phyloP scores from a whole-genome alignment of 768 basidiomycete genomes.

The Tricholoma terreum region DNA sequence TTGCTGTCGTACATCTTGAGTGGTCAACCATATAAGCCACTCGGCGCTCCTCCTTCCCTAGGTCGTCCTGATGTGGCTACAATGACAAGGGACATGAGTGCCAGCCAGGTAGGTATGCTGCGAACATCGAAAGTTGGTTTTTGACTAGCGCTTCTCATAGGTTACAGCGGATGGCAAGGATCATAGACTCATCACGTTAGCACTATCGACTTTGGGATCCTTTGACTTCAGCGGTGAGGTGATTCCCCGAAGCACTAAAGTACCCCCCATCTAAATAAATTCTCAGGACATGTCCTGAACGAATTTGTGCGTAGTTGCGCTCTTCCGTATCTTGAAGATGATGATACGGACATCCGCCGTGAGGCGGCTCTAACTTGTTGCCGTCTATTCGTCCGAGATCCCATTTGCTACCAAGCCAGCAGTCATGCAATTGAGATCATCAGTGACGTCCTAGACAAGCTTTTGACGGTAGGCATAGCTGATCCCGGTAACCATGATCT shows the following conservation, averaged over 20 bases:
- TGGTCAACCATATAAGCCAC: slow-evolving; percentile 81
- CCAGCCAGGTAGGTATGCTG: slow-evolving; percentile 41
- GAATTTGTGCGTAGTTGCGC: slow-evolving; percentile 94
- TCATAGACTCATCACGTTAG: slow-evolving; percentile 72
- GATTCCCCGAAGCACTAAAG: not conserved
- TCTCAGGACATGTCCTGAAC: slow-evolving; percentile 83
- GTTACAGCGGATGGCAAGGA: slow-evolving; percentile 53
- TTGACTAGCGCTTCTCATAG: slow-evolving; percentile 21
- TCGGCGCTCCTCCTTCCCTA: slow-evolving; percentile 73
- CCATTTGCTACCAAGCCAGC: slow-evolving; percentile 94
- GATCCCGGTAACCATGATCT: slow-evolving; percentile 71
- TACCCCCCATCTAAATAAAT: slow-evolving; percentile 4
- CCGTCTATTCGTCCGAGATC: slow-evolving; percentile 87
- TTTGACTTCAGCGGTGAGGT: slow-evolving; percentile 90
- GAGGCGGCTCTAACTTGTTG: slow-evolving; percentile 93
- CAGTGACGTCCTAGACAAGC: slow-evolving; percentile 95
- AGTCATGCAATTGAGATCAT: slow-evolving; percentile 96
- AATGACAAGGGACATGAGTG: slow-evolving; percentile 49
- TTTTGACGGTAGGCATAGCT: slow-evolving; percentile 91
- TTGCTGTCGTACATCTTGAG: slow-evolving; percentile 76
- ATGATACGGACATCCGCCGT: slow-evolving; percentile 80
- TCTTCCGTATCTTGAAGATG: slow-evolving; percentile 91
- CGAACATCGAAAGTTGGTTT: not conserved
- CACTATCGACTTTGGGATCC: slow-evolving; percentile 79
- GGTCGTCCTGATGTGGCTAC: slow-evolving; percentile 49